Evolutionary conservation across 441 rosid genomes (phyloP).

Genomic region (Sinapis alba): DNA sequence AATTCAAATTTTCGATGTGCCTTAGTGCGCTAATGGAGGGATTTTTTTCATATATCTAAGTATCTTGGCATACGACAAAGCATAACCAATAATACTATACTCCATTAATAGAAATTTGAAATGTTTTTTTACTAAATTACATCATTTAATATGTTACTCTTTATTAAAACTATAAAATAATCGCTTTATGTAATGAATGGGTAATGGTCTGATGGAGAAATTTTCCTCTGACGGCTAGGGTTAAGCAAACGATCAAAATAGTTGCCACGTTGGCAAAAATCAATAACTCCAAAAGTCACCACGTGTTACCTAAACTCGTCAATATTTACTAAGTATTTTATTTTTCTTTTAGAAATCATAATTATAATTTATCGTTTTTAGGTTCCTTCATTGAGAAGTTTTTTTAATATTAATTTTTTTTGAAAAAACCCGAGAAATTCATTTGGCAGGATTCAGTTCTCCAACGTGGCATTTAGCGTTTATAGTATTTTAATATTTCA

Average conservation of each 20-base stretch:
- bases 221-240: conserved; percentile 54
- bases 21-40: conserved; percentile 22
- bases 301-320: conserved; percentile 45
- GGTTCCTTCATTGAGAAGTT: conserved; percentile 15
- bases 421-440: conserved; percentile 47
- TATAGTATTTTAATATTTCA: not conserved
- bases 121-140: not conserved
- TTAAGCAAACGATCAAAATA: conserved; percentile 38
- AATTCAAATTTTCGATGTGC: conserved; percentile 8
- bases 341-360: not conserved
- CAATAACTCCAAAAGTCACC: conserved; percentile 25
- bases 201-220: conserved; percentile 16
- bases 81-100: conserved; percentile 1
- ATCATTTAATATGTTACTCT: not conserved
- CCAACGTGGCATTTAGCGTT: conserved; percentile 55
- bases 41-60: not conserved
- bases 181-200: conserved; percentile 16
- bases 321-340: not conserved
- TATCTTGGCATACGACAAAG: conserved; percentile 3
- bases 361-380: conserved; percentile 3
- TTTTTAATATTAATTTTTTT: no score
- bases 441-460: conserved; percentile 31
- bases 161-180: not conserved
- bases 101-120: not conserved
- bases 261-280: conserved; percentile 43